These are phyloP conservation scores for Apiotrichum sp. DNA, from an alignment of 1,284 basidiomycete species.

Conservation along the genomic window DNA sequence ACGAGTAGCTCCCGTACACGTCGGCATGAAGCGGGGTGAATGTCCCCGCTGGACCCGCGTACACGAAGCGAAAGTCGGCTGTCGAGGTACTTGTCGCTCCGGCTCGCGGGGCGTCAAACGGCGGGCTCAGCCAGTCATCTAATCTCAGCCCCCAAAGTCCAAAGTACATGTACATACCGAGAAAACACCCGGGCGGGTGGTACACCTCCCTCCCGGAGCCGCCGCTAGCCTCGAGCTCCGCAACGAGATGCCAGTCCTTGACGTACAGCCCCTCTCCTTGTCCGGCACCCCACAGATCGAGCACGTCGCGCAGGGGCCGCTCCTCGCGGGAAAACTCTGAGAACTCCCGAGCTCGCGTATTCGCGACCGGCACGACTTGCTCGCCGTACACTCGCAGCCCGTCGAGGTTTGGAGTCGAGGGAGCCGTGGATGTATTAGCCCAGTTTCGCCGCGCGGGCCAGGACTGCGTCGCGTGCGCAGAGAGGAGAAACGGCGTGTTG, in stretches of 20 bases:
- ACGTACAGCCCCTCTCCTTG: conserved; percentile 46
- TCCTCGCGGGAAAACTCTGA: conserved; percentile 44
- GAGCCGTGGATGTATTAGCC: not conserved
- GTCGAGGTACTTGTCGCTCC: conserved; percentile 7
- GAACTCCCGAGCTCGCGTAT: conserved; percentile 33
- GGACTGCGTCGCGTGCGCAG: conserved; percentile 15
- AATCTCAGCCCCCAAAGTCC: conserved; percentile 4
- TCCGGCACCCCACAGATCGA: conserved; percentile 43
- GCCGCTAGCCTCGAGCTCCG: conserved; percentile 30
- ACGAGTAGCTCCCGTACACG: conserved; percentile 55
- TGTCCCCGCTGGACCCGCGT: conserved; percentile 48
- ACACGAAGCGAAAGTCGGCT: conserved; percentile 45
- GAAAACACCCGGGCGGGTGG: conserved; percentile 47
- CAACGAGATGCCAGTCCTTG: conserved; percentile 56
- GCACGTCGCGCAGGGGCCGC: conserved; percentile 41
- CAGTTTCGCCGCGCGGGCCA: conserved; percentile 23
- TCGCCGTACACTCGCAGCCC: conserved; percentile 31
- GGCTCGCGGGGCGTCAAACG: conserved; percentile 18
- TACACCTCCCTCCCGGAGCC: conserved; percentile 45
- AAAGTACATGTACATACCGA: conserved; percentile 25
- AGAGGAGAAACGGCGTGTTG: conserved; percentile 40
- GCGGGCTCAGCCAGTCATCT: conserved; percentile 54
- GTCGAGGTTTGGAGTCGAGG: conserved; percentile 19
- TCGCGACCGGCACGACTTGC: conserved; percentile 43
- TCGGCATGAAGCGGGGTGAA: conserved; percentile 52